Evolutionary conservation across 2,329 filamentous ascomycete species (phyloP).

Genomic region (Nothopassalora personata): DNA sequence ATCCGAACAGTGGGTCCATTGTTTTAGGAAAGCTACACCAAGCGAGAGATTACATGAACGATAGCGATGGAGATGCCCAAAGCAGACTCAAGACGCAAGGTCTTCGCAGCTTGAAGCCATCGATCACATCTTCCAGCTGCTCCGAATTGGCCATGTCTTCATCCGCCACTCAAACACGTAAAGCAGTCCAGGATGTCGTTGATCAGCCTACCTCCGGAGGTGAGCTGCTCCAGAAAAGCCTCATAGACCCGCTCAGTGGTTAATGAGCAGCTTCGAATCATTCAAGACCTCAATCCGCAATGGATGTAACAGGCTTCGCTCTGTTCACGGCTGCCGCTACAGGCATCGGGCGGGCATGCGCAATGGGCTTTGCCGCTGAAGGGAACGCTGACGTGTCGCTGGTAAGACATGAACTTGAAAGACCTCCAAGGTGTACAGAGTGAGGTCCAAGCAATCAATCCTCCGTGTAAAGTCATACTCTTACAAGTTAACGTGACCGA

Average conservation of each 20-base stretch:
- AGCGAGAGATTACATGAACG: neutral
- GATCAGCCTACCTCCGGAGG: neutral
- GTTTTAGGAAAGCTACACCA: neutral
- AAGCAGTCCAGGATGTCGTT: neutral
- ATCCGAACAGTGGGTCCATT: neutral
- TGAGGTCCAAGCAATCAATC: conserved; percentile 11
- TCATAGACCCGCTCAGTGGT: neutral
- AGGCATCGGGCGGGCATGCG: conserved; percentile 36
- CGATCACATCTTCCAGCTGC: neutral
- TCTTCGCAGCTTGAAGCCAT: neutral
- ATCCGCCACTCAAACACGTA: neutral
- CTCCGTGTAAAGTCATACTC: neutral
- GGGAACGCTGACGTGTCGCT: conserved; percentile 37
- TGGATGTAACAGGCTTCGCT: conserved; percentile 26
- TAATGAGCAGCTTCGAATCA: neutral
- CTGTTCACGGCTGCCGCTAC: conserved; percentile 13
- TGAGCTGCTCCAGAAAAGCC: neutral
- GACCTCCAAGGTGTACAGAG: conserved; percentile 15
- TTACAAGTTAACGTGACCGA: conserved; percentile 29
- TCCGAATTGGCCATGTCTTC: neutral
- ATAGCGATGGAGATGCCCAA: neutral
- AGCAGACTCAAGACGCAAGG: neutral
- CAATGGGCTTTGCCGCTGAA: conserved; percentile 37
- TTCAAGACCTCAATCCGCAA: neutral
- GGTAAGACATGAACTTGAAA: conserved; percentile 29